These are phyloP conservation scores for Leccinum angustisporum DNA, from an alignment of 1,284 basidiomycete genomes.

Conservation along the genomic window DNA sequence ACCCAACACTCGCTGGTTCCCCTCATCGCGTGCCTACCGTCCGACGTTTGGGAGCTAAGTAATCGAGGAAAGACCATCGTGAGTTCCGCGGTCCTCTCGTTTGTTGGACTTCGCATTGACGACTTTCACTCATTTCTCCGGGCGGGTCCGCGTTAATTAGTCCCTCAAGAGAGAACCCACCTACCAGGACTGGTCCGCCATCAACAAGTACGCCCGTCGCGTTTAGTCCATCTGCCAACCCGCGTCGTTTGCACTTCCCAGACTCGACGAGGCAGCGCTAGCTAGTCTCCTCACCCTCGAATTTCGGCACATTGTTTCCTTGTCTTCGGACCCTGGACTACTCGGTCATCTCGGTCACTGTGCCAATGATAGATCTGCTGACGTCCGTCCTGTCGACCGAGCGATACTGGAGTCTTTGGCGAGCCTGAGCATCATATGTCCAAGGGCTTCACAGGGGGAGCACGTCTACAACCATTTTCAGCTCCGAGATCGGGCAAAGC, in stretches of 20 bases:
- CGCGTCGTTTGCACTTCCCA: constrained; percentile 23
- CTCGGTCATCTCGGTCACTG: constrained; percentile 25
- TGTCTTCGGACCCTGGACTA: constrained; percentile 29
- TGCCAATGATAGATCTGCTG: constrained; percentile 23
- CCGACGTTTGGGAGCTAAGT: constrained; percentile 25
- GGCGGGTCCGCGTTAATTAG: constrained; percentile 10
- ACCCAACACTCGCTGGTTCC: constrained; percentile 33
- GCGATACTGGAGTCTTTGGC: constrained; percentile 21
- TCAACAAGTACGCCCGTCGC: constrained; percentile 30
- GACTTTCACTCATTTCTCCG: neutral
- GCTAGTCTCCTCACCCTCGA: constrained; percentile 21
- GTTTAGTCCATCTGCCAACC: constrained; percentile 26
- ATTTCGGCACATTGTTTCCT: constrained; percentile 29
- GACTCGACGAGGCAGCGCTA: constrained; percentile 25
- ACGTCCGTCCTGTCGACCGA: constrained; percentile 23
- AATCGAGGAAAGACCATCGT: constrained; percentile 26
- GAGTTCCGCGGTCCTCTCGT: constrained; percentile 3
- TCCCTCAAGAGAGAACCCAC: constrained; percentile 22
- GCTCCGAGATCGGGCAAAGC: constrained; percentile 34
- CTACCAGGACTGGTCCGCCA: constrained; percentile 22
- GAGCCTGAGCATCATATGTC: constrained; percentile 26
- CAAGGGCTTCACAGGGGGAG: constrained; percentile 20
- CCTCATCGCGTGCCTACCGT: constrained; percentile 26
- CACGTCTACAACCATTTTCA: constrained; percentile 26
- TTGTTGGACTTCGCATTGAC: constrained; percentile 5